Base-by-base conservation (phyloP, 805 yeast genomes). In the Dipodascus albidus region DNA sequence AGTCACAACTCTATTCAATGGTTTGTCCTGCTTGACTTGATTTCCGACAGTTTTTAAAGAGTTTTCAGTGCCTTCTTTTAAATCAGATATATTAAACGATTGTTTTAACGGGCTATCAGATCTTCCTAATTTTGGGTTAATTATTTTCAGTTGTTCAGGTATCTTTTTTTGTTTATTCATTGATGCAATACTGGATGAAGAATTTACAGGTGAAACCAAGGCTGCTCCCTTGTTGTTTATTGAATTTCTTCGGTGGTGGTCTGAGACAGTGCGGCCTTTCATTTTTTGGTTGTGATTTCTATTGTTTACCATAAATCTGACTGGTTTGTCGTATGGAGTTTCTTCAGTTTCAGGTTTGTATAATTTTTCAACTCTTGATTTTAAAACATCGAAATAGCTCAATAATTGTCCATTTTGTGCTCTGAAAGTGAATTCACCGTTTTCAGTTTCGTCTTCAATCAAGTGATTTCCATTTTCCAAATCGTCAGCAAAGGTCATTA, bases 401-500 rank as follows among this genome's bases (percentile, higher is more conserved):
- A 81, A 81, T 55, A 88, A 74, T 47, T 83, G 85, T 56, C 91
- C 91, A 56, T 83, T 87, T 51, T 83, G 83, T 3, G 83, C 78
- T 54, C 80, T 75, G 60, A 64, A 70, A 52, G 67, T 64, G 52
- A 72, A 60, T 50, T 67, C 70, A 42, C 84, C 77, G 61, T 86
- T 87, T 62, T 83, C 88, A 49, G 74, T 71, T 44, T 77, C 80
- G 57, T 76, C 83, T 60, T 81, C 82, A 52, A 91, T 74, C 44
- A 75, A 78, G 78, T 86, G 87, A 65, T 84, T 85, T 9, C 96
- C 96, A 51, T 73, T 76, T 65, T 90, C 96, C 54, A 91, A 72
- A 66, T 91, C 97, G 59, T 88, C 87, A 23, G 90, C 95, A 65
- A 89, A 83, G 51, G 78, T 76, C 53, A 89, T 72, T 52, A 91